Evolutionary conservation across 73 alveolate genomes (phyloP), one percentile per base, ranked within the genome.

Genomic region (Paramecium tetraurelia): DNA sequence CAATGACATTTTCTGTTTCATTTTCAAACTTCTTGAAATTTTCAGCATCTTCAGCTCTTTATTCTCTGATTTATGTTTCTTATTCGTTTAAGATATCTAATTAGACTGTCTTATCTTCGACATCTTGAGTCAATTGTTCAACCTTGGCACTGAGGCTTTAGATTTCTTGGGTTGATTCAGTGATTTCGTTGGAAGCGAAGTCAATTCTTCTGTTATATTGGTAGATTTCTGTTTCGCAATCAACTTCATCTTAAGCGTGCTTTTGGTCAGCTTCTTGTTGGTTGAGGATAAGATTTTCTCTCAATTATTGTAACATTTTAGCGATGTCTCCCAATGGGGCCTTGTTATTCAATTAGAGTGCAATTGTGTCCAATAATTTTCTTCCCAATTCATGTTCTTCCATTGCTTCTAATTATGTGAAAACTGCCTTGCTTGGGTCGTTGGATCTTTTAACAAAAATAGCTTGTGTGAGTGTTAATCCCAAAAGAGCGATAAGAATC

Each of bases 301-400:
- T 85, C 86, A 85, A 85, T 85, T 85, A 85, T 85, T 85, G 24
- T 29, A 85, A 85, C 93, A 85, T 85, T 86, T 85, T 85, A 58
- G 93, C 93, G 7, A 85, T 85, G 44, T 85, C 93, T 58, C 93
- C 59, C 44, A 85, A 57, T 85, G 93, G 93, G 59, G 93, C 93
- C 86, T 85, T 85, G 93, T 85, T 85, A 68, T 85, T 85, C 93
- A 85, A 85, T 85, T 85, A 85, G 40, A 85, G 89, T 31, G 93
- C 93, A 58, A 85, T 85, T 58, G 93, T 85, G 87, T 85, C 93
- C 27, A 85, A 85, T 86, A 85, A 85, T 58, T 85, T 85, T 58
- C 89, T 85, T 29, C 93, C 93, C 14, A 85, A 57, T 85, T 85
- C 93, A 71, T 85, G 93, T 46, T 85, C 93, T 85, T 85, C 93